phyloP scores from a whole-genome alignment of 768 basidiomycete species.

The Hortiboletus campestris region DNA sequence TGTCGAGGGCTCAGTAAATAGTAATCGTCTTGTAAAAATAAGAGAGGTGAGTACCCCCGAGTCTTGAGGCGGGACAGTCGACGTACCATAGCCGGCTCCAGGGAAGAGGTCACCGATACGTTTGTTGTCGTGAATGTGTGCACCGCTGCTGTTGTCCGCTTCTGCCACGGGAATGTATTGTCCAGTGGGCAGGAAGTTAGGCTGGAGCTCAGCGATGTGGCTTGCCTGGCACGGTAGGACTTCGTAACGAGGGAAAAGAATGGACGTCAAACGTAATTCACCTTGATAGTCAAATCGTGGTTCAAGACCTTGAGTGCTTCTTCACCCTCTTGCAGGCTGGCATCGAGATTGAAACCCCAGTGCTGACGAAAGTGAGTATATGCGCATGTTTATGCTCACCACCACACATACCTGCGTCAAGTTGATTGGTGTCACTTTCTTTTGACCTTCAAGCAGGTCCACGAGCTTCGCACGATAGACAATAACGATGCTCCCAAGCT shows the following conservation, averaged over 20 bases:
- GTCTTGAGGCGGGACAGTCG: not conserved
- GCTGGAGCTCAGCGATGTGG: constrained; percentile 51
- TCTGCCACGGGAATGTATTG: constrained; percentile 45
- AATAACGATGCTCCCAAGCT: constrained; percentile 64
- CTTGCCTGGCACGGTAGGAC: constrained; percentile 41
- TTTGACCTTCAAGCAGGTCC: constrained; percentile 36
- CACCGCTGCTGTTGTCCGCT: constrained; percentile 35
- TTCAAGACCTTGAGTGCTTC: constrained; percentile 50
- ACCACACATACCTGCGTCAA: constrained; percentile 59
- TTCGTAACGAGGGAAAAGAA: not conserved
- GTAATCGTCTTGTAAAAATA: constrained; percentile 53
- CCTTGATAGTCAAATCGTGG: constrained; percentile 44
- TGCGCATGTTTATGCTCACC: not conserved
- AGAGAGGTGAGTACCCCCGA: not conserved
- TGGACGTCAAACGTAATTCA: constrained; percentile 3
- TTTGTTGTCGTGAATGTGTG: constrained; percentile 49
- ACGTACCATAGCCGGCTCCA: constrained; percentile 55
- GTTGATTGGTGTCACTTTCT: constrained; percentile 69
- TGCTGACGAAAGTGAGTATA: constrained; percentile 42
- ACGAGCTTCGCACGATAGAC: constrained; percentile 69
- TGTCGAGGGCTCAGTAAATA: constrained; percentile 50
- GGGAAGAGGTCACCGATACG: constrained; percentile 60
- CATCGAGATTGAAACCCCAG: constrained; percentile 82
- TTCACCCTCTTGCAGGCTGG: constrained; percentile 48
- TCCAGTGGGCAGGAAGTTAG: constrained; percentile 52